phyloP scores from a whole-genome alignment of 257 asterid species.

The Solanum sitiens region DNA sequence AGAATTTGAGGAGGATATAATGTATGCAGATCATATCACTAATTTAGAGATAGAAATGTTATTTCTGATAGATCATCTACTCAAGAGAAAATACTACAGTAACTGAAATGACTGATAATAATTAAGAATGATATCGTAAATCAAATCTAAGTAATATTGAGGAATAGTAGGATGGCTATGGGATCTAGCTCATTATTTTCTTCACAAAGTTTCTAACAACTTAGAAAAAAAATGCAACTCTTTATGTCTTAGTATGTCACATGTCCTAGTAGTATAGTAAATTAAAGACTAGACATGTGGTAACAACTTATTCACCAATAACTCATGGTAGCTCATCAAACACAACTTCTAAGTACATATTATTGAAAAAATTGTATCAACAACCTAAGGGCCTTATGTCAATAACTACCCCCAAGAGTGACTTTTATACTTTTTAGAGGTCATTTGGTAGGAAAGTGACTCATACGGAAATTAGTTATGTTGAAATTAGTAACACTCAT shows the following conservation, averaged over 20 bases:
- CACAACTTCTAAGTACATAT: not conserved
- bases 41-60: too few relatives aligned
- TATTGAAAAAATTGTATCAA: not conserved
- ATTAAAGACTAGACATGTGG: not conserved
- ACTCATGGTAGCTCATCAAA: not conserved
- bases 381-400: not conserved
- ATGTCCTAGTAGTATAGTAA: not conserved
- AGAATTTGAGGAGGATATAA: too few relatives aligned
- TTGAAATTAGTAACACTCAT: too few relatives aligned
- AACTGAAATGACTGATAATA: too few relatives aligned
- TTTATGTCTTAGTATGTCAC: not conserved
- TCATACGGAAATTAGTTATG: fast-evolving
- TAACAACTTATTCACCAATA: not conserved
- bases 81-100: too few relatives aligned
- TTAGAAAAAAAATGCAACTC: not conserved
- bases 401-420: not conserved
- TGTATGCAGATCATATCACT: fast-evolving
- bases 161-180: not conserved
- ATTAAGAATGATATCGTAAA: too few relatives aligned
- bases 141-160: too few relatives aligned
- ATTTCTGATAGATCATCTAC: too few relatives aligned
- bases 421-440: not conserved
- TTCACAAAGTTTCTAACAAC: not conserved
- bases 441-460: too few relatives aligned
- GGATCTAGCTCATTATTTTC: not conserved